Evolutionary conservation across 192 early-diverging fungal genomes (phyloP).

Genomic region (Mortierella claussenii): DNA sequence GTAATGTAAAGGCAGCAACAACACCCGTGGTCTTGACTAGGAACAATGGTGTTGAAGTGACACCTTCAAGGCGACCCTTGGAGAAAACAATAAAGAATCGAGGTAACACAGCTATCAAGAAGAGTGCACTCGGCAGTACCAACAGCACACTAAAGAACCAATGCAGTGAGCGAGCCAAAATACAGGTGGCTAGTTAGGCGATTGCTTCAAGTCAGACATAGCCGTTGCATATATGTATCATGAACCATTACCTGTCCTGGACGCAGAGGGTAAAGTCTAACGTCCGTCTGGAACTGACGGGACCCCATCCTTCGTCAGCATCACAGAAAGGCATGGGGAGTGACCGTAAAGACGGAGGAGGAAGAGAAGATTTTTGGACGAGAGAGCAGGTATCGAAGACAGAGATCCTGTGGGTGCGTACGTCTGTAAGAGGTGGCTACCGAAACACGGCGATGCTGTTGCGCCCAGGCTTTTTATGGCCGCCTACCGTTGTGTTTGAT

Average conservation of each 20-base stretch:
- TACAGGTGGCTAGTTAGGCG: no score
- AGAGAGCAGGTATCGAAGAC: no score
- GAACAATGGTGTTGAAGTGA: conserved; percentile 10
- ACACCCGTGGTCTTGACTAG: conserved; percentile 9
- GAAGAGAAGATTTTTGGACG: no score
- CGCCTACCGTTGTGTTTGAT: no score
- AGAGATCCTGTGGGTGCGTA: no score
- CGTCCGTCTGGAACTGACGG: conserved; percentile 5
- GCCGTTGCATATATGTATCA: no score
- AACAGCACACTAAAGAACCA: conserved; percentile 10
- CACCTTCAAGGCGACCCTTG: conserved; percentile 19
- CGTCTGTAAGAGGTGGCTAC: no score
- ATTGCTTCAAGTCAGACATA: no score
- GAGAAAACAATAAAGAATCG: conserved; percentile 9
- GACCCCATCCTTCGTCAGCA: conserved; percentile 12
- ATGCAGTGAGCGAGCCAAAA: no score
- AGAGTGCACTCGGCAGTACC: conserved; percentile 3
- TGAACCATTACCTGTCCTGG: conserved; percentile 21
- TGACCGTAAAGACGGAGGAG: background rate
- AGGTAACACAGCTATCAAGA: conserved; percentile 8
- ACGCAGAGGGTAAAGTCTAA: conserved; percentile 15
- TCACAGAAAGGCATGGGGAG: conserved; percentile 13
- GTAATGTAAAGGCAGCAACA: conserved; percentile 4
- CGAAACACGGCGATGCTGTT: no score
- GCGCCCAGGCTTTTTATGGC: no score